Evolutionary conservation across 257 asterid species (phyloP), one percentile per base, ranked within the genome.

Genomic region (Scutellaria baicalensis): DNA sequence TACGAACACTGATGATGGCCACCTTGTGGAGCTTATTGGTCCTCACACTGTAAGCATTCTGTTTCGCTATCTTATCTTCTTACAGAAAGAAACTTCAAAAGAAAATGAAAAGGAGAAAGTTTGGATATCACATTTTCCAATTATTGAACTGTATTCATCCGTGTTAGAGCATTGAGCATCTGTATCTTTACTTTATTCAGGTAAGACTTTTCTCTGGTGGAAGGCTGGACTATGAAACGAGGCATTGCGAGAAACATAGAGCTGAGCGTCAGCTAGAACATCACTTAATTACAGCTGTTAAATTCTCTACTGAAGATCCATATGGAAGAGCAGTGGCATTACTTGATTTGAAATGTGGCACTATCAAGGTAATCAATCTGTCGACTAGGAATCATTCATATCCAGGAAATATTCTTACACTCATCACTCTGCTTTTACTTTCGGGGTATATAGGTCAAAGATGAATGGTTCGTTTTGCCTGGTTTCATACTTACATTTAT

Each of bases 271-370:
- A 81, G 62, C 81, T 76, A 11, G 90, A 87, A 63, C 42, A 36
- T 48, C 83, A 85, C 74, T 82, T 87, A 48, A 65, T 93, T 61
- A 93, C 98, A 16, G 97, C 91, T 23, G 83, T 88, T 8, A 88
- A 85, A 77, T 93, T 90, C 84, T 86, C 98, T 31, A 78, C 79
- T 10, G 88, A 86, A 69, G 61, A 82, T 48, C 97, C 97, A 17
- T 93, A 93, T 65, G 98, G 98, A 54, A 86, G 74, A 63, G 90
- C 96, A 17, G 78, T 85, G 75, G 95, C 95, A 36, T 77, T 87
- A 74, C 83, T 93, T 50, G 84, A 90, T 80, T 77, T 90, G 79
- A 85, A 88, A 69, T 83, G 80, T 43, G 88, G 89, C 73, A 77
- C 68, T 35, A 54, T 88, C 66, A 82, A 86, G 88, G 97, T 93